Base-by-base conservation (phyloP, 2,329 filamentous ascomycete species). In the Cadophora luteo-olivacea region DNA sequence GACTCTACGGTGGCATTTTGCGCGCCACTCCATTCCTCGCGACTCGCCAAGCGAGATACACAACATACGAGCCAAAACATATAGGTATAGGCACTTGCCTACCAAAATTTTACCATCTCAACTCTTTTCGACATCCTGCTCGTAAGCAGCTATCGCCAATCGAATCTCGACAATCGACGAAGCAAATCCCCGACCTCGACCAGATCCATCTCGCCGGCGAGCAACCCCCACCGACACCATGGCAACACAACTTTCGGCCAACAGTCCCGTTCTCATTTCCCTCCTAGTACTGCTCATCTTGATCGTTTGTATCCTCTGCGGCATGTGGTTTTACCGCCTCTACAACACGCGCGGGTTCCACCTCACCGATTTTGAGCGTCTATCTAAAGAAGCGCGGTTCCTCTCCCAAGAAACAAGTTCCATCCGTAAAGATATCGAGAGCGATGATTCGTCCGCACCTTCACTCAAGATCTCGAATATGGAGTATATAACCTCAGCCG, bases 351-450 rank as follows among this genome's bases (percentile, higher is more conserved):
- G 66, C 3, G 64, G 70, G 1, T 72, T 70, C 48, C 64, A 71
- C 45, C 52, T 71, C n/a, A 58, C 62, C 4, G 71, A 74, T 33
- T 74, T 73, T 41, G 22, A 67, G 38, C 63, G 41, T 16, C 45
- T 72, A 0, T 63, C 63, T 3, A 52, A 58, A 16, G 64, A 73
- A 61, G 71, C 71, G 12, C 36, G 33, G 5, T 33, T 33, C 11
- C 65, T 75, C 11, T 64, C 45, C 33, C 33, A 58, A 6, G 69
- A 70, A 48, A 70, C 71, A 12, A 36, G 24, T 7, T 45, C 52
- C 29, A 70, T 74, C 38, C 65, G 55, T 16, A 54, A 65, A 16
- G 66, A 66, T 48, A 63, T 72, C 7, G 67, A 67, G 16, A 22
- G 61, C 9, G 71, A 72, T 32, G 32, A 64, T 5, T 67, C 61